phyloP scores from a whole-genome alignment of 2,329 filamentous ascomycete species.

The Trichoderma cornu-damae region DNA sequence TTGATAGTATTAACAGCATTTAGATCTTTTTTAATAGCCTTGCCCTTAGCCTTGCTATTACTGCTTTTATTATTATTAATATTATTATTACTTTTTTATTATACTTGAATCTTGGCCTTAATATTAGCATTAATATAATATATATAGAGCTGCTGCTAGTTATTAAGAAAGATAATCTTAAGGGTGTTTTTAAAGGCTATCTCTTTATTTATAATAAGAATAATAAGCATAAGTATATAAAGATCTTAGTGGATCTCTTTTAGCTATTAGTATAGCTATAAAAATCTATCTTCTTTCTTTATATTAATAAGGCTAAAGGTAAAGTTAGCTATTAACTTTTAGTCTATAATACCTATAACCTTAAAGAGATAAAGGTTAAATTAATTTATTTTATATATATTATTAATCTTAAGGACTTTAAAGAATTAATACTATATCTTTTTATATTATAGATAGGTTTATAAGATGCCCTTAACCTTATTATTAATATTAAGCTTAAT shows the following conservation, averaged over 20 bases:
- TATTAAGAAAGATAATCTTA: neutral
- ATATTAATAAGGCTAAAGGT: constrained; percentile 2
- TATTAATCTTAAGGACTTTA: constrained; percentile 13
- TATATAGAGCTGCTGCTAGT: neutral
- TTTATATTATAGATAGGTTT: no score
- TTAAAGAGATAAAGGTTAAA: constrained; percentile 7
- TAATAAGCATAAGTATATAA: neutral
- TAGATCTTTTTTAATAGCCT: neutral
- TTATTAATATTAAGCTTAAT: no score
- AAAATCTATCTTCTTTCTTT: neutral
- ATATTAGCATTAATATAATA: neutral
- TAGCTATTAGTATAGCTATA: neutral
- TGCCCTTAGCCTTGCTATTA: neutral
- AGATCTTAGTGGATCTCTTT: neutral
- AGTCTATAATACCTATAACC: neutral
- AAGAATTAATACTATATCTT: no score
- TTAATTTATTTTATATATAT: constrained; percentile 18
- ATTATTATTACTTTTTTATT: neutral
- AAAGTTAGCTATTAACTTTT: neutral
- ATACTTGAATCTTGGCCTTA: neutral
- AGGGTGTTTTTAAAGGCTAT: neutral
- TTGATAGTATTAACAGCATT: neutral
- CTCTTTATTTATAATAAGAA: constrained; percentile 5
- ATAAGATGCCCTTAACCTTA: no score
- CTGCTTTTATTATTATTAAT: neutral